Evolutionary conservation across 2,329 filamentous ascomycete genomes (phyloP).

Genomic region (Alternaria triticina): DNA sequence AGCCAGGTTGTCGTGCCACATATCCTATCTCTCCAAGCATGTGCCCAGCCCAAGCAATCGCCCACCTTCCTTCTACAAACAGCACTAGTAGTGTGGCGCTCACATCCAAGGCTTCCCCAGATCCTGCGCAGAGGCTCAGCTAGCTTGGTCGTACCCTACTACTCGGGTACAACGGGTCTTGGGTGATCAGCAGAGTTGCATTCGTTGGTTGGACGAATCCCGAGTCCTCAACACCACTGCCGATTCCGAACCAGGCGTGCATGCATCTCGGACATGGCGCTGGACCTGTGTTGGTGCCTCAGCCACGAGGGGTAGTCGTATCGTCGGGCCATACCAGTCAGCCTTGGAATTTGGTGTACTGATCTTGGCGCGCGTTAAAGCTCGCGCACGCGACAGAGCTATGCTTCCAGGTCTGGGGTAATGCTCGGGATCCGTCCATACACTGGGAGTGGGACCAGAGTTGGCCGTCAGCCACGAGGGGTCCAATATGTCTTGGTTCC

Average conservation of each 20-base stretch:
- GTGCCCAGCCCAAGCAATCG: constrained; percentile 2
- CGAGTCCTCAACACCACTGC: neutral
- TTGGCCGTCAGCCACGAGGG: neutral
- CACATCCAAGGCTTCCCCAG: constrained; percentile 1
- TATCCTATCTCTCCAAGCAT: neutral
- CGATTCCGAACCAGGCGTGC: neutral
- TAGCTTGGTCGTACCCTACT: neutral
- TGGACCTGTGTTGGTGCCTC: neutral
- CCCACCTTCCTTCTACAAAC: constrained; percentile 8
- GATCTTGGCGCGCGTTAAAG: neutral
- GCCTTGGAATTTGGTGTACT: neutral
- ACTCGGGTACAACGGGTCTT: neutral
- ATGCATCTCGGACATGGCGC: neutral
- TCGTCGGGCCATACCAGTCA: neutral
- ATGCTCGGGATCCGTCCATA: neutral
- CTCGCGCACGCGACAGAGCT: neutral
- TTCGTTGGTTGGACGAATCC: neutral
- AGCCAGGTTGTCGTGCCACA: neutral
- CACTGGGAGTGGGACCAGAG: neutral
- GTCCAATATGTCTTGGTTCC: neutral
- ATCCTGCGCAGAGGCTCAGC: neutral
- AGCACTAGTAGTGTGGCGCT: neutral
- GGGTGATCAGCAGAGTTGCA: neutral
- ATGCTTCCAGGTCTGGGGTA: neutral
- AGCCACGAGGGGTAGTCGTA: neutral